These are phyloP conservation scores for Schizopora paradoxa DNA, from an alignment of 1,284 basidiomycete genomes.

Conservation along the genomic window DNA sequence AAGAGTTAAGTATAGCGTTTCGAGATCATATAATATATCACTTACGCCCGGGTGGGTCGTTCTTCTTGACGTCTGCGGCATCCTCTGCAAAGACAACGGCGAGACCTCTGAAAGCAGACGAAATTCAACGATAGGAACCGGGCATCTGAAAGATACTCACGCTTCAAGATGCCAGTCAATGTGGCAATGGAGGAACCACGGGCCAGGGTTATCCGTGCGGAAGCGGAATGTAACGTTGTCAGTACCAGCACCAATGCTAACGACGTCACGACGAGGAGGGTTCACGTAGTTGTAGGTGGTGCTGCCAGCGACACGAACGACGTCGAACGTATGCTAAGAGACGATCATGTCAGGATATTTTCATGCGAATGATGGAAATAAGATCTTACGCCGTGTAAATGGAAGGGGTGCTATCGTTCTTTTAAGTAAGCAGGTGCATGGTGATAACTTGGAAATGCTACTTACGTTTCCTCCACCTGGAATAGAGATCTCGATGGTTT, in stretches of 20 bases:
- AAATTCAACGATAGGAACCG: constrained; percentile 24
- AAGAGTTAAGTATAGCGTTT: constrained; percentile 2
- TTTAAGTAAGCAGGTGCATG: background rate
- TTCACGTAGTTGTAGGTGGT: constrained; percentile 30
- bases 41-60: constrained; percentile 25
- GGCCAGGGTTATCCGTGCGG: constrained; percentile 40
- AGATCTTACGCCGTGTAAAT: constrained; percentile 42
- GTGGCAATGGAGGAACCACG: constrained; percentile 45
- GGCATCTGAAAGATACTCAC: constrained; percentile 2
- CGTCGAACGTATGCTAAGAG: constrained; percentile 39
- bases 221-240: constrained; percentile 41
- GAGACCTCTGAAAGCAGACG: constrained; percentile 34
- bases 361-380: constrained; percentile 2
- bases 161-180: constrained; percentile 18
- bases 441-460: constrained; percentile 25
- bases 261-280: constrained; percentile 35
- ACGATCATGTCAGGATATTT: background rate
- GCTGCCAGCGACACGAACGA: constrained; percentile 27
- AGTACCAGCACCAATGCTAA: constrained; percentile 25
- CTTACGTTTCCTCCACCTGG: constrained; percentile 25
- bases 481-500: constrained; percentile 33
- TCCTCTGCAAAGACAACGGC: constrained; percentile 39
- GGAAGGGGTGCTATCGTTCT: constrained; percentile 33
- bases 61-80: constrained; percentile 20
- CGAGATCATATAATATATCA: background rate